These are phyloP conservation scores for Pleurotus djamor DNA, from an alignment of 768 basidiomycete species.

Conservation along the genomic window DNA sequence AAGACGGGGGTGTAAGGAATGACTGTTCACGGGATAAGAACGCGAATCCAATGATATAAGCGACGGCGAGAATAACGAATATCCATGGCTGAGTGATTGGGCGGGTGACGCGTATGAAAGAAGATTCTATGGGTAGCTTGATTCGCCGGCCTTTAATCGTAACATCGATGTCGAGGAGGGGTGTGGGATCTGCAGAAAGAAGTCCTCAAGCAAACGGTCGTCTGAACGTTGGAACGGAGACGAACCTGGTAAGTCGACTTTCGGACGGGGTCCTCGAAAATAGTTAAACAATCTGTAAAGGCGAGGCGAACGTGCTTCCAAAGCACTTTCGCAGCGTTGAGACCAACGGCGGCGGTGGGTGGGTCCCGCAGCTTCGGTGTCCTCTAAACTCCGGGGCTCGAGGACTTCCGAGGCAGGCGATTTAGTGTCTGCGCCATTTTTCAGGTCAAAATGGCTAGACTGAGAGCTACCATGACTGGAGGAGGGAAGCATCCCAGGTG, in stretches of 20 bases:
- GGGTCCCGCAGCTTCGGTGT: slow-evolving; percentile 14
- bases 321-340: slow-evolving; percentile 11
- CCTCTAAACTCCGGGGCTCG: background rate
- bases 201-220: slow-evolving; percentile 2
- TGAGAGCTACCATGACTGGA: slow-evolving; percentile 1
- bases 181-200: slow-evolving; percentile 42
- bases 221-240: background rate
- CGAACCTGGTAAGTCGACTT: slow-evolving; percentile 49
- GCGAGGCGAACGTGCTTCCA: slow-evolving; percentile 17
- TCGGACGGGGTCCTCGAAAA: slow-evolving; percentile 60
- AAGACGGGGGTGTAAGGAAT: slow-evolving; percentile 62
- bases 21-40: slow-evolving; percentile 75
- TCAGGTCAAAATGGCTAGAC: background rate
- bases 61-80: slow-evolving; percentile 49
- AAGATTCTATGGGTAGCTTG: slow-evolving; percentile 51
- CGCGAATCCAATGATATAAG: slow-evolving; percentile 69
- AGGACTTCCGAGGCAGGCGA: background rate
- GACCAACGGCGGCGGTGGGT: slow-evolving; percentile 14
- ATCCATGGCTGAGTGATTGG: slow-evolving; percentile 52
- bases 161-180: slow-evolving; percentile 52
- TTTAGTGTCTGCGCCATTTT: background rate
- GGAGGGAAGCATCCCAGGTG: background rate
- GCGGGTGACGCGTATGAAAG: slow-evolving; percentile 47
- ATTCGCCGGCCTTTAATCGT: slow-evolving; percentile 32
- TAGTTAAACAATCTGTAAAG: slow-evolving; percentile 26